Conservation (phyloP, 495 filamentous ascomycete genomes). For the Penicillium robsamsonii region DNA sequence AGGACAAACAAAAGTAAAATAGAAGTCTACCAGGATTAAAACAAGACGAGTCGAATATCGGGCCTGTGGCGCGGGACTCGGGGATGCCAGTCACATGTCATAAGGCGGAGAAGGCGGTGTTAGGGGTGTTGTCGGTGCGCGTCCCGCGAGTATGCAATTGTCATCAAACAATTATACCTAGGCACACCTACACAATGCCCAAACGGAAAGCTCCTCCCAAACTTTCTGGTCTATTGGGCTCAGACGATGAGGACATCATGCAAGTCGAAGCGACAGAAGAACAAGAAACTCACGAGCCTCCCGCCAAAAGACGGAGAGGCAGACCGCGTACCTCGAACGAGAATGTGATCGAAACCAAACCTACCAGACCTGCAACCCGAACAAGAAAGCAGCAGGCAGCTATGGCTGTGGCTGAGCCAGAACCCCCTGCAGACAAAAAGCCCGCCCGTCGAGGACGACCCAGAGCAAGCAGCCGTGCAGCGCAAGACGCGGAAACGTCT, state of each 20-base stretch:
- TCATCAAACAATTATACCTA: neutral
- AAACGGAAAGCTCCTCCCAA: conserved; percentile 52
- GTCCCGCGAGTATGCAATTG: conserved; percentile 9
- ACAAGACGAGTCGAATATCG: conserved; percentile 19
- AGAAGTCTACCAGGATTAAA: neutral
- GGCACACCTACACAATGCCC: conserved; percentile 45
- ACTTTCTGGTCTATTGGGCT: conserved; percentile 62
- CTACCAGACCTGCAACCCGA: conserved; percentile 13
- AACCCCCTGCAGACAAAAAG: conserved; percentile 36
- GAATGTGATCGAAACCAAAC: conserved; percentile 25
- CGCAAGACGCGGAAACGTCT: conserved; percentile 26
- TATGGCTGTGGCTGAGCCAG: conserved; percentile 34
- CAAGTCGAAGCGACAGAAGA: conserved; percentile 24
- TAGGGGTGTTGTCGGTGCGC: conserved; percentile 20
- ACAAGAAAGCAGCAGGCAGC: conserved; percentile 17
- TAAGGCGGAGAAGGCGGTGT: conserved; percentile 19
- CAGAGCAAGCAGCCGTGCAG: conserved; percentile 36
- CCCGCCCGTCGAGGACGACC: conserved; percentile 38
- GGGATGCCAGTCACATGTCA: conserved; percentile 30
- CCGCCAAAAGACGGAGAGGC: conserved; percentile 43
- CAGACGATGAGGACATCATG: conserved; percentile 63
- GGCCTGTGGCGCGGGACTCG: conserved; percentile 36
- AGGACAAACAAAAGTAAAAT: conserved; percentile 7
- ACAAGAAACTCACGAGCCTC: conserved; percentile 31
- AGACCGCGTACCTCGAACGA: conserved; percentile 35